These are phyloP conservation scores for Osmanthus fragrans DNA, from an alignment of 257 asterid species.

Conservation along the genomic window DNA sequence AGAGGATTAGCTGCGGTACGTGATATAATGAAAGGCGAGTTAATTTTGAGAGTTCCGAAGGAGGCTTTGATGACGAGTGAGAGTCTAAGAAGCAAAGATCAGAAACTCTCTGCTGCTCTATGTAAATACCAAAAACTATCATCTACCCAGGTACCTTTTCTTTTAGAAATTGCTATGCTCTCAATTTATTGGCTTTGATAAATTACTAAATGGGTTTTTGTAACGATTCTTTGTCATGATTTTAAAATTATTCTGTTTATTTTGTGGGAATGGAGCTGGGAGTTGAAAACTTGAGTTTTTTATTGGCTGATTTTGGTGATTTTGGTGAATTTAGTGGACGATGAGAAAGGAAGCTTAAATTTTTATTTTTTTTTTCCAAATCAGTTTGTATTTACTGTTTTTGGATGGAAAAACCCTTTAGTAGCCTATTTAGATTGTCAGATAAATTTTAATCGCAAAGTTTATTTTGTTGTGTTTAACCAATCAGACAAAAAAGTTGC, in stretches of 20 bases:
- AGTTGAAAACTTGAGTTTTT: neutral
- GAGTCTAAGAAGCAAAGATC: slow-evolving; percentile 47
- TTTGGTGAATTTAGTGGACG: neutral
- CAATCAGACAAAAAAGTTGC: neutral
- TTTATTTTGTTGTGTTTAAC: too few species aligned
- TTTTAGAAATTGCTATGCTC: neutral
- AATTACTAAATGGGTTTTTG: neutral
- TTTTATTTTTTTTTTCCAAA: too few species aligned
- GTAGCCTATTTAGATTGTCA: neutral
- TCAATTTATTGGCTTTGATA: neutral
- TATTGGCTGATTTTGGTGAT: neutral
- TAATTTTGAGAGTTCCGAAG: slow-evolving; percentile 78
- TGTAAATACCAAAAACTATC: slow-evolving; percentile 48
- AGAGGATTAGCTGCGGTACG: slow-evolving; percentile 91
- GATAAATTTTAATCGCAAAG: too few species aligned
- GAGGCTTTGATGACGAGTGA: slow-evolving; percentile 65
- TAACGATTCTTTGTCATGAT: neutral
- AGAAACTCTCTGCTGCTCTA: slow-evolving; percentile 41
- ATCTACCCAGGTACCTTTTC: slow-evolving; percentile 59
- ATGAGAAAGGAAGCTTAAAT: neutral
- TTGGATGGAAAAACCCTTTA: too few species aligned
- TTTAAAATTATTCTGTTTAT: neutral
- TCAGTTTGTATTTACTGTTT: too few species aligned
- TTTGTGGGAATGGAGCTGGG: neutral
- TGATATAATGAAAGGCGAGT: slow-evolving; percentile 64